phyloP scores from a whole-genome alignment of 371 early-diverging fungal genomes.

The Coemansia sp. region DNA sequence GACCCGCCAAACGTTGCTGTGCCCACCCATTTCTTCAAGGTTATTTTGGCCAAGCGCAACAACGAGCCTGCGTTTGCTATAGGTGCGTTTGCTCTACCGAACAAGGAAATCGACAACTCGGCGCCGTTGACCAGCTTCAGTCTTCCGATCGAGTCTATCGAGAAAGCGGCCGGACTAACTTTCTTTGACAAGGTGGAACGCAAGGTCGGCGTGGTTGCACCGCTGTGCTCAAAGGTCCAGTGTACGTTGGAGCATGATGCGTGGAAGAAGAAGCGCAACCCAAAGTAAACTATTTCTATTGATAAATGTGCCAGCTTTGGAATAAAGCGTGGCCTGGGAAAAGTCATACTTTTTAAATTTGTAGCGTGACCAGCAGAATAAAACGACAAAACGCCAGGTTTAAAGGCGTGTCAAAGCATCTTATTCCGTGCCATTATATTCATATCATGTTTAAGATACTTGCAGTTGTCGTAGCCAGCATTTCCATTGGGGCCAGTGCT shows the following conservation, averaged over 20 bases:
- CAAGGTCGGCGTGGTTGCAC: conserved; percentile 45
- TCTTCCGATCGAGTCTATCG: conserved; percentile 75
- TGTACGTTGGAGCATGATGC: conserved; percentile 46
- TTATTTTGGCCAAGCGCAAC: conserved; percentile 62
- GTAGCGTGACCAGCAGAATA: neutral
- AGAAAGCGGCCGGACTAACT: conserved; percentile 71
- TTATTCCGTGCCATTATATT: too few species aligned
- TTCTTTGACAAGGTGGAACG: conserved; percentile 71
- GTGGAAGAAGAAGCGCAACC: conserved; percentile 32
- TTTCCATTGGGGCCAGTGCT: neutral
- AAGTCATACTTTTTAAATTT: too few species aligned
- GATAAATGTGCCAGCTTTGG: neutral
- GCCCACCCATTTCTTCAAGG: conserved; percentile 93
- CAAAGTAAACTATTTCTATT: neutral
- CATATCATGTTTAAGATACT: neutral
- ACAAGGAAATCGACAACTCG: conserved; percentile 65
- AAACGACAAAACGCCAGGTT: neutral
- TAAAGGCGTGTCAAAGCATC: too few species aligned
- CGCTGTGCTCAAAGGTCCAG: conserved; percentile 43
- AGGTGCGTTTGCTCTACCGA: conserved; percentile 87
- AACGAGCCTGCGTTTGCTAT: conserved; percentile 50
- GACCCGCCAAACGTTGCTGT: conserved; percentile 86
- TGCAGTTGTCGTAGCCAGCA: neutral
- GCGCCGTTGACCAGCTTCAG: conserved; percentile 68
- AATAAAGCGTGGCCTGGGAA: neutral